Evolutionary conservation across 2,329 filamentous ascomycete species (phyloP).

Genomic region (Chaetomium sp.): DNA sequence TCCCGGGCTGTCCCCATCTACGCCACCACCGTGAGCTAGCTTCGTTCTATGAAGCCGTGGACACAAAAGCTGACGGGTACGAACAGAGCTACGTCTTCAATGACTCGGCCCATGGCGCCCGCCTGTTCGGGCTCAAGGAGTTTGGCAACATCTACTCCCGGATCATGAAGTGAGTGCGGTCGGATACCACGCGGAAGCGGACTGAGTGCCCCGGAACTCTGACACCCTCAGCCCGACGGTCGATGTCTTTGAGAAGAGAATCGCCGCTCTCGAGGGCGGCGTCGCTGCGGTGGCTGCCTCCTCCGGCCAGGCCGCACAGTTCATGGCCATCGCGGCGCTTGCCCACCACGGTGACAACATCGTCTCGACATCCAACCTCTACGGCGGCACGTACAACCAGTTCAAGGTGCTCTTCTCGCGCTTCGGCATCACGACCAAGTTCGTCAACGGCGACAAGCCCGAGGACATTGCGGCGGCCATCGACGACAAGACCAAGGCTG

Average conservation of each 20-base stretch:
- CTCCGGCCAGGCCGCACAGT: constrained; percentile 89
- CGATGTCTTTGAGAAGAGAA: constrained; percentile 94
- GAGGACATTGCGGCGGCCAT: constrained; percentile 80
- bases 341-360: constrained; percentile 91
- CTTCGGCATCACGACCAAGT: constrained; percentile 86
- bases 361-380: constrained; percentile 84
- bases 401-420: constrained; percentile 88
- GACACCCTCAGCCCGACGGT: constrained; percentile 69
- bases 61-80: constrained; percentile 11
- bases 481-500: constrained; percentile 89
- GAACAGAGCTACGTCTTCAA: constrained; percentile 84
- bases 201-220: background rate
- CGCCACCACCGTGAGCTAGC: constrained; percentile 70
- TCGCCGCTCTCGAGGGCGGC: constrained; percentile 93
- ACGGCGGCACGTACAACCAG: constrained; percentile 97
- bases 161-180: constrained; percentile 76
- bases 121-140: constrained; percentile 95
- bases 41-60: background rate
- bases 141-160: constrained; percentile 97
- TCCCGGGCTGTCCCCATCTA: constrained; percentile 94
- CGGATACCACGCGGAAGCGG: background rate
- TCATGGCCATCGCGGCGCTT: constrained; percentile 84
- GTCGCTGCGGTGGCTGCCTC: constrained; percentile 81
- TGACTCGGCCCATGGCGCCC: constrained; percentile 92
- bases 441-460: constrained; percentile 77